Evolutionary conservation across 2,329 filamentous ascomycete species (phyloP).

Genomic region (Rhinocladiella similis): DNA sequence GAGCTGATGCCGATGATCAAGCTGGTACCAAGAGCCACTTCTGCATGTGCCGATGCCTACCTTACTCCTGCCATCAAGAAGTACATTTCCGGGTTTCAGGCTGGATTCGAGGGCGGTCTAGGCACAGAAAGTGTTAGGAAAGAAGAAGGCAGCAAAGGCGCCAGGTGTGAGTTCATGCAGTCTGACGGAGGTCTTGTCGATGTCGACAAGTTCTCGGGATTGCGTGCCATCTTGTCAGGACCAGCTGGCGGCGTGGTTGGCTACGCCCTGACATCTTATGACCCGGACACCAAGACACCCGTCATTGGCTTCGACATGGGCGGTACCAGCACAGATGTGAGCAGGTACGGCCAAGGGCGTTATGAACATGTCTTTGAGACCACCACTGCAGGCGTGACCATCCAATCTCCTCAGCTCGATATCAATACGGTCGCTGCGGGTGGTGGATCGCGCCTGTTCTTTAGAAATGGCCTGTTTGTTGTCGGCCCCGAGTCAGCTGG

Average conservation of each 20-base stretch:
- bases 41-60: conserved; percentile 77
- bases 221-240: conserved; percentile 85
- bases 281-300: conserved; percentile 75
- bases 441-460: conserved; percentile 70
- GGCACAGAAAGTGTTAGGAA: conserved; percentile 73
- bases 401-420: conserved; percentile 87
- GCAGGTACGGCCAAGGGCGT: conserved; percentile 77
- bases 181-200: conserved; percentile 71
- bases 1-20: conserved; percentile 90
- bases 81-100: conserved; percentile 75
- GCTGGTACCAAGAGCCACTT: conserved; percentile 72
- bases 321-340: conserved; percentile 89
- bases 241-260: conserved; percentile 94
- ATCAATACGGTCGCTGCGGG: conserved; percentile 95
- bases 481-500: conserved; percentile 90
- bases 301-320: conserved; percentile 98
- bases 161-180: conserved; percentile 95
- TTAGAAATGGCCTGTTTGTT: conserved; percentile 85
- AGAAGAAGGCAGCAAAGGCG: conserved; percentile 64
- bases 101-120: conserved; percentile 77
- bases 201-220: conserved; percentile 69
- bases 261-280: conserved; percentile 88
- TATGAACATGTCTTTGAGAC: conserved; percentile 96
- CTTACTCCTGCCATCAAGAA: conserved; percentile 76
- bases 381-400: conserved; percentile 89